Conservation (phyloP, 2,329 filamentous ascomycete genomes). For the Hymenoscyphus linearis region DNA sequence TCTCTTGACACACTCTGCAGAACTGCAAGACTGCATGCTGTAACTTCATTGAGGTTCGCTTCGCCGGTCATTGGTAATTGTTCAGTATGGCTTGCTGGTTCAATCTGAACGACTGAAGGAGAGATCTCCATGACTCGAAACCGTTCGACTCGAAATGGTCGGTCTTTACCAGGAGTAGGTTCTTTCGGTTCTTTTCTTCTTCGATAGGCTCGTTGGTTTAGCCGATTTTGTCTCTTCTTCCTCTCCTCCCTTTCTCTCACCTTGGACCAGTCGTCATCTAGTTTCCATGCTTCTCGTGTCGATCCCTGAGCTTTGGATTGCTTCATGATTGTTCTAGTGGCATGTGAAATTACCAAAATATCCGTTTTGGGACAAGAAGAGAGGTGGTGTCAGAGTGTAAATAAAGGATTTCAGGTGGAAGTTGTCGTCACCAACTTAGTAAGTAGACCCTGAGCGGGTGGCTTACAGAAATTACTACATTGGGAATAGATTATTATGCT, state of each 20-base stretch:
- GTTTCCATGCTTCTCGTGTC: conserved; percentile 7
- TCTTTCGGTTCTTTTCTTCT: conserved; percentile 11
- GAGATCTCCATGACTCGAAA: conserved; percentile 14
- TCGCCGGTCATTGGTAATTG: background rate
- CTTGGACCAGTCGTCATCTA: conserved; percentile 56
- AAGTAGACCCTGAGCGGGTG: background rate
- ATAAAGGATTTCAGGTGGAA: background rate
- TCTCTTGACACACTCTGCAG: background rate
- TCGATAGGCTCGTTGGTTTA: conserved; percentile 52
- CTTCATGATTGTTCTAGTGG: background rate
- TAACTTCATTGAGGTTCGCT: background rate
- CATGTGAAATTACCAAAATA: conserved; percentile 7
- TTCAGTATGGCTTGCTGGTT: background rate
- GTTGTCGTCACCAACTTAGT: background rate
- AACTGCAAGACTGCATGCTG: background rate
- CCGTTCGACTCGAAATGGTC: conserved; percentile 15
- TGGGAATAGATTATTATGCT: background rate
- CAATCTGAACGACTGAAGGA: background rate
- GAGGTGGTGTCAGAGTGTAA: background rate
- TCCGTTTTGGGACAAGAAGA: conserved; percentile 1
- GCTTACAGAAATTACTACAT: background rate
- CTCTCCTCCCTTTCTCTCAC: conserved; percentile 62
- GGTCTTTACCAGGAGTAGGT: background rate
- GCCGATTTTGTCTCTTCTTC: conserved; percentile 66
- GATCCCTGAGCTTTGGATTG: background rate